Percentiles rank a stretch among this genome's conserved stretches.
These are phyloP conservation scores for Puccinia brachypodii DNA, from an alignment of 1,284 basidiomycete genomes.

Conservation along the genomic window DNA sequence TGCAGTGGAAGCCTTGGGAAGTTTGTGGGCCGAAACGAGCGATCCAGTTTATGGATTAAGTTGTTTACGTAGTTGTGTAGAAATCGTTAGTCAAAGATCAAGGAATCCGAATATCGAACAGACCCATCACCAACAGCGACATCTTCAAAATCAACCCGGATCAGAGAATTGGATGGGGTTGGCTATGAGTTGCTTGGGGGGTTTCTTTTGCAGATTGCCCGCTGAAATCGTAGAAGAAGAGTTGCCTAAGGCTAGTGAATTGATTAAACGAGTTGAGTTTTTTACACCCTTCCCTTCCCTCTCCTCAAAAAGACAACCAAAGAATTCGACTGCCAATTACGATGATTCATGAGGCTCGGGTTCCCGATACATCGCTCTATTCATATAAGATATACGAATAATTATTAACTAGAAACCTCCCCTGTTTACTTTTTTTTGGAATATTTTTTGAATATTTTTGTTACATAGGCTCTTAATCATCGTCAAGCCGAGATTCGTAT, in stretches of 20 bases:
- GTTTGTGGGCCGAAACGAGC: slow-evolving; percentile 43
- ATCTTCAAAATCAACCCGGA: not conserved
- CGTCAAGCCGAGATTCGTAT: slow-evolving; percentile 49
- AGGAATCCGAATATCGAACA: not conserved
- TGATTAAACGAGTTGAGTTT: slow-evolving; percentile 50
- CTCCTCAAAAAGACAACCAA: too few relatives aligned
- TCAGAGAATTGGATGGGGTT: slow-evolving; percentile 45
- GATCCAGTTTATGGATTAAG: slow-evolving; percentile 48
- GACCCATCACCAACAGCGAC: not conserved
- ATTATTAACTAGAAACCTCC: too few relatives aligned
- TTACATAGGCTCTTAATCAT: slow-evolving; percentile 49
- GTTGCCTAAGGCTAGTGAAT: slow-evolving; percentile 42
- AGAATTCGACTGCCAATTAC: too few relatives aligned
- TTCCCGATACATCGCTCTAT: not conserved
- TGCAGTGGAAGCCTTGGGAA: slow-evolving; percentile 43
- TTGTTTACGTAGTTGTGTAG: slow-evolving; percentile 46
- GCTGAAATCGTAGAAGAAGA: slow-evolving; percentile 52
- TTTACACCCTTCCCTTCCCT: not conserved
- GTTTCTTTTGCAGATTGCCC: slow-evolving; percentile 44
- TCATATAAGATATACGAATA: not conserved
- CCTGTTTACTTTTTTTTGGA: too few relatives aligned
- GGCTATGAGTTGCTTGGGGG: slow-evolving; percentile 43
- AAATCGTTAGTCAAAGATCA: slow-evolving; percentile 21
- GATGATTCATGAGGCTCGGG: too few relatives aligned
- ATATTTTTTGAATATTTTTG: not conserved